phyloP scores from a whole-genome alignment of 1,284 basidiomycete genomes.

The Ceratorhiza oryzae-sativae region DNA sequence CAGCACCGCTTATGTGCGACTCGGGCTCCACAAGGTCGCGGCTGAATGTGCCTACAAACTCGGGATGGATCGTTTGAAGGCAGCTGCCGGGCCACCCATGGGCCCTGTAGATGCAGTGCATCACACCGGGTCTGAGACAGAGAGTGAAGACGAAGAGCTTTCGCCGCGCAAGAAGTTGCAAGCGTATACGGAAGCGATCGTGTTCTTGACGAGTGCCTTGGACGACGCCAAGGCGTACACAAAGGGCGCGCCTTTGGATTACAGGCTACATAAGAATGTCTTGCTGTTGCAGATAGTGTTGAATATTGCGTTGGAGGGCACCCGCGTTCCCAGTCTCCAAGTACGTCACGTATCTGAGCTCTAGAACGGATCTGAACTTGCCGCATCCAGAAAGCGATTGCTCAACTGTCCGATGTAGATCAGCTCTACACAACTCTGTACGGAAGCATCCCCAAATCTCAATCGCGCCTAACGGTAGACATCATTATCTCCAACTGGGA shows the following conservation, averaged over 20 bases:
- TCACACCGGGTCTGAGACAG: background rate
- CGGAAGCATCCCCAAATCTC: background rate
- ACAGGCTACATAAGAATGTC: slow-evolving; percentile 33
- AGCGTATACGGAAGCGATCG: slow-evolving; percentile 21
- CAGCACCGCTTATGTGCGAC: slow-evolving; percentile 6
- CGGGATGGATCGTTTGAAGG: slow-evolving; percentile 13
- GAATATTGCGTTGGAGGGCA: slow-evolving; percentile 48
- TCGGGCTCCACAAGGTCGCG: slow-evolving; percentile 34
- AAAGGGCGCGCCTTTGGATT: slow-evolving; percentile 17
- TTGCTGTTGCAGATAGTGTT: slow-evolving; percentile 53
- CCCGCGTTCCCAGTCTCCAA: background rate
- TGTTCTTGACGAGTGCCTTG: slow-evolving; percentile 18
- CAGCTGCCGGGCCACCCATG: slow-evolving; percentile 21
- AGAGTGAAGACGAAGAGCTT: slow-evolving; percentile 5
- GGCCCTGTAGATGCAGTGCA: background rate
- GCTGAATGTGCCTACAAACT: slow-evolving; percentile 29
- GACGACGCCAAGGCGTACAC: slow-evolving; percentile 14
- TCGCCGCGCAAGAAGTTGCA: slow-evolving; percentile 14
- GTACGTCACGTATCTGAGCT: background rate
- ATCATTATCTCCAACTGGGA: slow-evolving; percentile 26
- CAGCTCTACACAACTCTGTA: slow-evolving; percentile 25
- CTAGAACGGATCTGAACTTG: background rate
- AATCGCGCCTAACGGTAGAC: slow-evolving; percentile 18
- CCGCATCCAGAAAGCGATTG: background rate
- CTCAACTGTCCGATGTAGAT: slow-evolving; percentile 15